phyloP scores from a whole-genome alignment of 1,284 basidiomycete genomes.

The Puccinia brachypodii region DNA sequence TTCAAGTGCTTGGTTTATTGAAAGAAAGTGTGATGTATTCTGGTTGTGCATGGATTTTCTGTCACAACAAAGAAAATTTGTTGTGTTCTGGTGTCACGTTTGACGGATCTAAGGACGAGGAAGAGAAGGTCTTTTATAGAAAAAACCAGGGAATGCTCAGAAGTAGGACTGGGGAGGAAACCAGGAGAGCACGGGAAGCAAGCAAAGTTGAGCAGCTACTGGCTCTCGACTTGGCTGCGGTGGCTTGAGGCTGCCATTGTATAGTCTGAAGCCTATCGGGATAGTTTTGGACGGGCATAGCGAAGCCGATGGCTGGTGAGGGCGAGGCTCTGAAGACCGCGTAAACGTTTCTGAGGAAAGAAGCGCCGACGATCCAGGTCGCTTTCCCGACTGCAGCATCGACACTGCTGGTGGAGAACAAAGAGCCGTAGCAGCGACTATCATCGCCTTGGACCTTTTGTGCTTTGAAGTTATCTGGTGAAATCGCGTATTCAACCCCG shows the following conservation, averaged over 20 bases:
- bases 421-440: conserved; percentile 22
- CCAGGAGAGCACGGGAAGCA: background rate
- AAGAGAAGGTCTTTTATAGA: background rate
- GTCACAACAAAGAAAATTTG: too few relatives aligned
- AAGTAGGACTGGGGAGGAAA: background rate
- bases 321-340: conserved; percentile 28
- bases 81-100: too few relatives aligned
- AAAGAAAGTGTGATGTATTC: too few relatives aligned
- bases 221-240: background rate
- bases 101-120: background rate
- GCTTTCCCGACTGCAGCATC: conserved; percentile 18
- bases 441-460: conserved; percentile 22
- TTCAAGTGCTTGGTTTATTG: too few relatives aligned
- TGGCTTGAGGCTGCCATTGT: conserved; percentile 13
- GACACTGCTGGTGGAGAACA: conserved; percentile 25
- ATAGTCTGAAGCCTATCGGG: conserved; percentile 8
- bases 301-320: conserved; percentile 30
- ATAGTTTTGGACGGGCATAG: conserved; percentile 29
- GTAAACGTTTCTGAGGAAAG: conserved; percentile 43
- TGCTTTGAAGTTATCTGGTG: conserved; percentile 32
- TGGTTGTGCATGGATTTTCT: background rate
- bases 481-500: conserved; percentile 30
- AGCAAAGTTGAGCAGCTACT: background rate
- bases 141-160: background rate
- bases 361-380: conserved; percentile 35